These are phyloP conservation scores for Penicillium sp. DNA, from an alignment of 2,329 filamentous ascomycete species.

Conservation along the genomic window DNA sequence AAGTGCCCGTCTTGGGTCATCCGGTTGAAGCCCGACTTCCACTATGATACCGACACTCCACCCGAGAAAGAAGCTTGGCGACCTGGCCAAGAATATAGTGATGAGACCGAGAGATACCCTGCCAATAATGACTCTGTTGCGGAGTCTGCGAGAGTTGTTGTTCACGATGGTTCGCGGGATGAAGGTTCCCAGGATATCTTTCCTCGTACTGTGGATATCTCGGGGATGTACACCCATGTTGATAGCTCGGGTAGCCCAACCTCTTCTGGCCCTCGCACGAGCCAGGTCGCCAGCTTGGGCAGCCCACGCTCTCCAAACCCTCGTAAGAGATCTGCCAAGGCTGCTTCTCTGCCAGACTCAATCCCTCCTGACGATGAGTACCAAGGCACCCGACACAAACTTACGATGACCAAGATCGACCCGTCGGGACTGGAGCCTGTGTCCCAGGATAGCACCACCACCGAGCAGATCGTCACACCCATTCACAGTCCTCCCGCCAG, in stretches of 20 bases:
- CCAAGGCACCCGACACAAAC: background rate
- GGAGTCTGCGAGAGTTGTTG: background rate
- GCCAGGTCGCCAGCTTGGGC: background rate
- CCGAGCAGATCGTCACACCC: background rate
- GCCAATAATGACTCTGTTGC: background rate
- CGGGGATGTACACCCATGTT: background rate
- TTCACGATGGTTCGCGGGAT: background rate
- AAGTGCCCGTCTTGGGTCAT: background rate
- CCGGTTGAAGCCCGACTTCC: background rate
- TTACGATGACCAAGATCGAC: background rate
- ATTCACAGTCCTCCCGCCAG: conserved; percentile 9
- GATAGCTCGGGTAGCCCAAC: background rate
- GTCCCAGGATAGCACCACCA: background rate
- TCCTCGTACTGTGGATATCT: background rate
- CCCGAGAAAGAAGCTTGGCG: background rate
- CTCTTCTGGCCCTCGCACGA: background rate
- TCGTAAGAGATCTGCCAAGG: conserved; percentile 23
- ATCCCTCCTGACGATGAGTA: conserved; percentile 18
- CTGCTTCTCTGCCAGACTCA: conserved; percentile 24
- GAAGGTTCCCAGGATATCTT: background rate
- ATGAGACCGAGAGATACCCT: background rate
- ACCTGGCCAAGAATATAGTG: background rate
- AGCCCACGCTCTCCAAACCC: conserved; percentile 5
- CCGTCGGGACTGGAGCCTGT: background rate
- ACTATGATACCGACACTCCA: background rate